Conservation (phyloP, 495 filamentous ascomycete genomes). For the Pyrenula aspistea region DNA sequence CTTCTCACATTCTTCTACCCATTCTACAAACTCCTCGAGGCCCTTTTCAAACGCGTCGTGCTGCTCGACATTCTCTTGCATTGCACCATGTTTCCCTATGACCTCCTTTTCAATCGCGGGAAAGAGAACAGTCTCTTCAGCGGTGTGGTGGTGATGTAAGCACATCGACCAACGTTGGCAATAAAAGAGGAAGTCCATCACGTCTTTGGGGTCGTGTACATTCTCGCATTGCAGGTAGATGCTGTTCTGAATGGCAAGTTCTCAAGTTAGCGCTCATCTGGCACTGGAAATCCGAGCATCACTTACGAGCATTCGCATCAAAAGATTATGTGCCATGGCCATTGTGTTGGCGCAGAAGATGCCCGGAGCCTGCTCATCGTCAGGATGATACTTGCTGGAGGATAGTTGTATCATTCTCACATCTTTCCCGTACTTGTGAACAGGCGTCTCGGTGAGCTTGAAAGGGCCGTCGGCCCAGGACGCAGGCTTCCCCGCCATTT, state of each 20-base stretch:
- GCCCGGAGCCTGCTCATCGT: not conserved
- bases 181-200: not conserved
- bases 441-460: not conserved
- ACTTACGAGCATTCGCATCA: not conserved
- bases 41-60: not conserved
- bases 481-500: no score
- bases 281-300: no score
- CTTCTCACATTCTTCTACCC: not conserved
- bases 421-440: not conserved
- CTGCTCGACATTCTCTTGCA: not conserved
- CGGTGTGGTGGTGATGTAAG: not conserved
- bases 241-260: no score
- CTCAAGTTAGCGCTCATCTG: no score
- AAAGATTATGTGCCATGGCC: not conserved
- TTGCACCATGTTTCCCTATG: not conserved
- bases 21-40: not conserved
- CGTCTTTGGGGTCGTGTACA: not conserved
- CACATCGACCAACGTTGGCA: not conserved
- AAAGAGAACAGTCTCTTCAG: not conserved
- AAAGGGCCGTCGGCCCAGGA: not conserved
- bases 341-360: not conserved
- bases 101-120: not conserved
- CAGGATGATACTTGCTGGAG: no score
- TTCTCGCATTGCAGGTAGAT: not conserved
- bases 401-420: no score